Evolutionary conservation across 805 yeast genomes (phyloP), one percentile per base, ranked within the genome.

Genomic region (Lipomyces mesembrius): DNA sequence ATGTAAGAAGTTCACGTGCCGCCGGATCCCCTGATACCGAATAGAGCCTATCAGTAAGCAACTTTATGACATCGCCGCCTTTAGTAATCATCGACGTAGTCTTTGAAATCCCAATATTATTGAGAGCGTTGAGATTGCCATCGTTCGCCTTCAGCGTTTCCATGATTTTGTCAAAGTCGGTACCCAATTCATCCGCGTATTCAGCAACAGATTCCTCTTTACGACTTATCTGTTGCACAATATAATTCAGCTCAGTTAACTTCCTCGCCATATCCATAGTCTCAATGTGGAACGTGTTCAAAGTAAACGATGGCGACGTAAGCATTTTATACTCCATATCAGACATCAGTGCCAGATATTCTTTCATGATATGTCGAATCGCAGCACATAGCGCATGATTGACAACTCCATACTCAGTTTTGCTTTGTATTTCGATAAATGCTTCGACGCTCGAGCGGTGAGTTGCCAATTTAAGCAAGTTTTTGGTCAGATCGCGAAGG

Each of bases 61-160:
- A 80, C 61, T 84, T 80, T 51, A 94, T 77, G 0, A 90, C 84
- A 12, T 88, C 76, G 0, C 97, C 97, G 43, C 99, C 98, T 77
- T 89, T 90, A 25, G 75, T 71, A 49, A 74, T 66, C 3, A 68
- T 68, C 11, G 71, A 65, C 37, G 63, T 76, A 69, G 63, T 71
- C 59, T 35, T 70, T 35, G 68, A 71, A 65, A 29, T 71, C 34
- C 73, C 72, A 22, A 68, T 35, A 27, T 49, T 62, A 46, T 46
- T 61, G n/a, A 69, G 43, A 14, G 68, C 70, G 35, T 75, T 74
- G 64, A 77, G 76, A 35, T 78, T 74, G n/a, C 75, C 74, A 65
- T 65, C 74, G 46, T 49, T 66, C 49, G 61, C 77, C 68, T 77
- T 79, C 57, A 83, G 76, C 60, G 80, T 79, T 57, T 79, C 79